Base-by-base conservation (phyloP, 177 flowering plant species). In the Vitis hybrid region DNA sequence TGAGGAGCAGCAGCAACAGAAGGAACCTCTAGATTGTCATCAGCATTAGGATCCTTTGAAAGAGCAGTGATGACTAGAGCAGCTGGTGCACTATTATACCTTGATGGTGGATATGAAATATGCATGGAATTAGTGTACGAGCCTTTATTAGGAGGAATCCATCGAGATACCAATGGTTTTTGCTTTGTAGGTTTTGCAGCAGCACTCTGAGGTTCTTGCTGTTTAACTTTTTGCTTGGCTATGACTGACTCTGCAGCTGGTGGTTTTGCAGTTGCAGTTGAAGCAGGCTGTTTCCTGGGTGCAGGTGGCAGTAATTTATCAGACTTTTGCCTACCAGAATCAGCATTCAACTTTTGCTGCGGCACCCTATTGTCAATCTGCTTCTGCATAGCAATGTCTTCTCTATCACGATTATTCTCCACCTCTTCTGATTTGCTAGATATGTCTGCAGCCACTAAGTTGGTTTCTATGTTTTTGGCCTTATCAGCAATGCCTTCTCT, bases 31-130 rank as follows among this genome's bases (percentile, higher is more conserved):
- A 70, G 19, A 59, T 66, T 76, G 49, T 72, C 71, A 69, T 74
- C 77, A 51, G 69, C 66, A 54, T 59, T 78, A 54, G 70, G 62
- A 69, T 84, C 91, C 75, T 86, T 78, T 31, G 81, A 22, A 66
- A 82, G 73, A 55, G 80, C 62, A 74, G 65, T 19, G 53, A 73
- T 70, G 29, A 62, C 81, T 66, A 88, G 70, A 71, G 80, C 79
- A 76, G 93, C 82, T 31, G 92, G 91, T 65, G 95, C 95, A 82
- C 93, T 88, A 71, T 87, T 90, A 73, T 81, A 77, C 74, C 93
- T 86, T 31, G 88, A 70, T 66, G 96, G 96, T 61, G 94, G 97
- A 77, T 85, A 82, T 13, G 80, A 74, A 16, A 88, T 81, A 82
- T 82, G 92, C 87, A 88, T 83, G 54, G 90, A 82, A 78, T 83